Percentiles rank a stretch among this genome's conserved stretches.
phyloP scores from a whole-genome alignment of 306 rosid genomes.

The Malus orientalis region DNA sequence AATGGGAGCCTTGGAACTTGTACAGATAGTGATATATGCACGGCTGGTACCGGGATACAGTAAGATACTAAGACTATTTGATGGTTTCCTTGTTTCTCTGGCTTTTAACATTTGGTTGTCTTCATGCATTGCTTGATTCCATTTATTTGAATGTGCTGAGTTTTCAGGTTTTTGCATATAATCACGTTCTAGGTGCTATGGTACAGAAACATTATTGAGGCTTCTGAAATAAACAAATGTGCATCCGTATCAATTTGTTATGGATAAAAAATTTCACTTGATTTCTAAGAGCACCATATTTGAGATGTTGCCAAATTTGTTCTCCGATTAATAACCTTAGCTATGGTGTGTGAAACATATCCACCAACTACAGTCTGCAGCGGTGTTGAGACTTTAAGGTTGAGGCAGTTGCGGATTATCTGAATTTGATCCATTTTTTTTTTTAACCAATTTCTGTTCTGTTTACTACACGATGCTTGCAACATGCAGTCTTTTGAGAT shows the following conservation, averaged over 20 bases:
- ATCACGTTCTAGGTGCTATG: background rate
- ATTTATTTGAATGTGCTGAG: background rate
- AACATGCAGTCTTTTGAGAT: background rate
- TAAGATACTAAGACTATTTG: conserved; percentile 66
- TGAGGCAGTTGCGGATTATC: background rate
- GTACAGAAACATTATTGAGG: background rate
- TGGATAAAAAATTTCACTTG: background rate
- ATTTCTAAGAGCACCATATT: background rate
- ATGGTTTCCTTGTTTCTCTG: background rate
- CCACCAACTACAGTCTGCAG: background rate
- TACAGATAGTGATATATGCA: conserved; percentile 46
- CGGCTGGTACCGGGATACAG: conserved; percentile 83
- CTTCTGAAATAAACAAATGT: background rate
- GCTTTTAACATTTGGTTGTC: background rate
- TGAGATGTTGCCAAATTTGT: background rate
- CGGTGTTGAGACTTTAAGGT: background rate
- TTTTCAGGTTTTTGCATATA: background rate
- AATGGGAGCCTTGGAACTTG: conserved; percentile 68
- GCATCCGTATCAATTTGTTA: background rate
- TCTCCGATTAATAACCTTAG: background rate
- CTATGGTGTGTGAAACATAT: background rate
- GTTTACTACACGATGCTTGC: background rate
- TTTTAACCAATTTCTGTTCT: background rate
- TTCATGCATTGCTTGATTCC: background rate
- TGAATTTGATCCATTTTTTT: background rate